These are phyloP conservation scores for Chaetomium globosum DNA, from an alignment of 2,329 filamentous ascomycete species.

Conservation along the genomic window DNA sequence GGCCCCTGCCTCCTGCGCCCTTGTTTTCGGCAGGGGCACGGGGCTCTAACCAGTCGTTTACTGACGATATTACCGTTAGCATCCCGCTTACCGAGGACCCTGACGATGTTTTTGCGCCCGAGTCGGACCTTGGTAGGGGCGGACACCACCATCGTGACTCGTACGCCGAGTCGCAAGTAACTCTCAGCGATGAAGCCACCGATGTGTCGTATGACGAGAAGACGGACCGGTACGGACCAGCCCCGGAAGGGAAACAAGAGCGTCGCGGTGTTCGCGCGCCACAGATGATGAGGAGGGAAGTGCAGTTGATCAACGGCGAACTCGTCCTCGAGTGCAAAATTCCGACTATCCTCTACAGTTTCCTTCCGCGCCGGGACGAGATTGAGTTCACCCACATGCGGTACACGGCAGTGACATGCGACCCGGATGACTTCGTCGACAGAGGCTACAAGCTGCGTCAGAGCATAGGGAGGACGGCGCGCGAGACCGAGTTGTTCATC, in stretches of 20 bases:
- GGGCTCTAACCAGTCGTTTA: conserved; percentile 53
- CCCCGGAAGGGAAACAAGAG: conserved; percentile 82
- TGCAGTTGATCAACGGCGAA: conserved; percentile 95
- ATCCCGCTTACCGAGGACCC: conserved; percentile 67
- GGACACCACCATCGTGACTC: conserved; percentile 61
- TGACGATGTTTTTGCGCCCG: conserved; percentile 74
- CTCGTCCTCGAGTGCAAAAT: conserved; percentile 99
- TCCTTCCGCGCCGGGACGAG: conserved; percentile 88
- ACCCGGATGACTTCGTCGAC: conserved; percentile 88
- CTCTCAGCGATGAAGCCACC: conserved; percentile 52
- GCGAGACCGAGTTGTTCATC: conserved; percentile 95
- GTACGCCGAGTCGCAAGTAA: conserved; percentile 59
- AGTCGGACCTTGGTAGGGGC: conserved; percentile 55
- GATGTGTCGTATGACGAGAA: conserved; percentile 53
- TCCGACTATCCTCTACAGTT: conserved; percentile 96
- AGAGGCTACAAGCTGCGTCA: conserved; percentile 91
- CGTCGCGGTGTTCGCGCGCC: conserved; percentile 83
- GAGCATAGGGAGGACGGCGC: conserved; percentile 77
- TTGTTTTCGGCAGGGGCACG: conserved; percentile 64
- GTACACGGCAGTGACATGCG: conserved; percentile 97
- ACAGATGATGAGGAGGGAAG: conserved; percentile 90
- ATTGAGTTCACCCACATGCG: conserved; percentile 98
- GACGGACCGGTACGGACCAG: conserved; percentile 81
- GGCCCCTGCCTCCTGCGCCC: conserved; percentile 85
- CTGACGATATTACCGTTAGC: conserved; percentile 69